Evolutionary conservation across 805 yeast genomes (phyloP).

Genomic region (Kodamaea sagamina): DNA sequence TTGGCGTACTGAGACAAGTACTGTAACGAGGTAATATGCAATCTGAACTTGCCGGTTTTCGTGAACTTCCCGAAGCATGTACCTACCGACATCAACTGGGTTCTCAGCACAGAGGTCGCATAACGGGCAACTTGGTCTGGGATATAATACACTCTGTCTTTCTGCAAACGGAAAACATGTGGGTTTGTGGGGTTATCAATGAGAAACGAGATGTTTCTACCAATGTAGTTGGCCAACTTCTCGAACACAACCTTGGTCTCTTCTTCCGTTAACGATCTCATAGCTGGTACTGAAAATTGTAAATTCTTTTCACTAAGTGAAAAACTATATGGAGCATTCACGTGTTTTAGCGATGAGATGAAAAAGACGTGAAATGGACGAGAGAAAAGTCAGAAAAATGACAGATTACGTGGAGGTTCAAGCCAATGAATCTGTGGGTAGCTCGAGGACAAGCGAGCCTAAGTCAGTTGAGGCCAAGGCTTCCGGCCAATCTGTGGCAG

Average conservation of each 20-base stretch:
- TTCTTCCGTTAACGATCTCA: constrained; percentile 96
- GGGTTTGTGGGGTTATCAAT: constrained; percentile 86
- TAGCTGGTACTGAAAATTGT: constrained; percentile 25
- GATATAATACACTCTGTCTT: constrained; percentile 94
- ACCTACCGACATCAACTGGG: constrained; percentile 89
- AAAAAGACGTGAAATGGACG: not conserved
- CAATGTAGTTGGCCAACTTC: constrained; percentile 93
- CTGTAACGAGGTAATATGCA: constrained; percentile 89
- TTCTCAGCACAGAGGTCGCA: constrained; percentile 90
- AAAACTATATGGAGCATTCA: not conserved
- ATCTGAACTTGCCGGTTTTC: constrained; percentile 92
- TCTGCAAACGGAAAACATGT: constrained; percentile 92
- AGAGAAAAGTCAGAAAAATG: not conserved
- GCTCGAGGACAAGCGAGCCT: no score
- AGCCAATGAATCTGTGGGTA: not conserved
- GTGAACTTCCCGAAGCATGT: constrained; percentile 95
- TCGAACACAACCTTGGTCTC: constrained; percentile 96
- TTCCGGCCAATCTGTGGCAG: not conserved
- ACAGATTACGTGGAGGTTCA: not conserved
- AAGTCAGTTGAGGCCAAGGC: not conserved
- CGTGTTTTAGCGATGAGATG: constrained; percentile 5
- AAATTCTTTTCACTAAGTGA: not conserved
- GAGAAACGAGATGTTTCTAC: constrained; percentile 87
- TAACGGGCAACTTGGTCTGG: constrained; percentile 76
- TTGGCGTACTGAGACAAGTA: constrained; percentile 84